Percentiles rank a stretch among this genome's conserved stretches.
Conservation (phyloP, 371 early-diverging fungal genomes). For the Neoconidiobolus thromboides region DNA sequence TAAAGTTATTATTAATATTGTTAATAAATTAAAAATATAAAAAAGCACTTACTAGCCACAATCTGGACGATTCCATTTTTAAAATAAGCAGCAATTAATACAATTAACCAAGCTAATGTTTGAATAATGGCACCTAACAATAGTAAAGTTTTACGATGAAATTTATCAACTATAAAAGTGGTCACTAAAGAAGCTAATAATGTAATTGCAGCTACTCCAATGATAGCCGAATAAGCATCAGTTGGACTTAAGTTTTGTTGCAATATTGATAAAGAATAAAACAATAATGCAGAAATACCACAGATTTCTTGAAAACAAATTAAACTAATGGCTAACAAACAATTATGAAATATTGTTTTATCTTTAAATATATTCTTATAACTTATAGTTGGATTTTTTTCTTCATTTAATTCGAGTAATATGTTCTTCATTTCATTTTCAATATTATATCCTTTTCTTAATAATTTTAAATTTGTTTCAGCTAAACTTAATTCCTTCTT, state of each 20-base stretch:
- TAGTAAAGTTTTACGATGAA: not conserved
- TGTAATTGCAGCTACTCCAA: not conserved
- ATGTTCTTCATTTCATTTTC: not conserved
- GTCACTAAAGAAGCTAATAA: not conserved
- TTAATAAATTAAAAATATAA: conserved; percentile 5
- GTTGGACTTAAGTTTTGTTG: conserved; percentile 24
- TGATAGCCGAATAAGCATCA: conserved; percentile 12
- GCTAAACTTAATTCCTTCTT: too few relatives aligned
- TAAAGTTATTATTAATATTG: conserved; percentile 29
- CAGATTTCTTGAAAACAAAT: conserved; percentile 46
- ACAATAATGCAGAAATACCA: conserved; percentile 37
- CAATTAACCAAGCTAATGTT: not conserved
- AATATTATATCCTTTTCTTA: not conserved
- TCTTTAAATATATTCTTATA: conserved; percentile 16
- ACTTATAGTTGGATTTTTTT: conserved; percentile 17
- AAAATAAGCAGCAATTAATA: not conserved
- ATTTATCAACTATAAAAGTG: not conserved
- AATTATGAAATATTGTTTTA: not conserved
- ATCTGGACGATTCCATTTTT: not conserved
- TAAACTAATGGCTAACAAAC: conserved; percentile 28
- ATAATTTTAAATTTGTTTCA: not conserved
- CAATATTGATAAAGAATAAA: conserved; percentile 29
- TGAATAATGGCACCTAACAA: not conserved
- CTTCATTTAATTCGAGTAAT: conserved; percentile 18
- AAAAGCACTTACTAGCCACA: not conserved